Conservation (phyloP, 1,284 basidiomycete species). For the Trichosporon inkin region DNA sequence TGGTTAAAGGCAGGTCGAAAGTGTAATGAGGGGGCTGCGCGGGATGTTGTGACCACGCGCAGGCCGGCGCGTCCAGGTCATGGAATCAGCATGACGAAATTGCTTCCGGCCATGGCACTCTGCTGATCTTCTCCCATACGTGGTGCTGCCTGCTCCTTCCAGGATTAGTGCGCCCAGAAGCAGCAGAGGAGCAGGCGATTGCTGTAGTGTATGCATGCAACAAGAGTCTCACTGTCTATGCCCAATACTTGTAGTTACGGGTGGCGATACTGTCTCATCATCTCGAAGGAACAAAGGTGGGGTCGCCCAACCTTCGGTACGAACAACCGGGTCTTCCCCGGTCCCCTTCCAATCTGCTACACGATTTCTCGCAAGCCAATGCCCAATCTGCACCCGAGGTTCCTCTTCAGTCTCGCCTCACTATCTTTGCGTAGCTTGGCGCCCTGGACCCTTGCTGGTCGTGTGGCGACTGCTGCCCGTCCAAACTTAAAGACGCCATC, state of each 20-base stretch:
- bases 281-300: not conserved
- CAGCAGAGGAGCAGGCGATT: not conserved
- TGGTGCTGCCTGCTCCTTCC: too few relatives aligned
- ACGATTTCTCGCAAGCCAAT: too few relatives aligned
- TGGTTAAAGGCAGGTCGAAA: not conserved
- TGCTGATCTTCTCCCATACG: too few relatives aligned
- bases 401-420: conserved; percentile 34
- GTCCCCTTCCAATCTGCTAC: not conserved
- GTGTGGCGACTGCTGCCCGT: not conserved
- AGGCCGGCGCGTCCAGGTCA: not conserved
- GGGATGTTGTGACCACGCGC: conserved; percentile 2
- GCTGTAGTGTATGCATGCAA: conserved; percentile 9
- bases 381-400: too few relatives aligned
- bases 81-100: not conserved
- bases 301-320: not conserved
- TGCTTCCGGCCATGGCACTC: not conserved
- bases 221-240: not conserved
- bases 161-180: not conserved
- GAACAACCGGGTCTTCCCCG: not conserved
- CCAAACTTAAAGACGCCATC: conserved; percentile 11
- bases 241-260: not conserved
- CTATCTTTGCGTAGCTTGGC: conserved; percentile 45
- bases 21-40: not conserved
- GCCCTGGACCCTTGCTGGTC: conserved; percentile 10
- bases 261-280: conserved; percentile 1